Evolutionary conservation across 129 eudicot species (phyloP), one percentile per base, ranked within the genome.

Genomic region (carrot (Daucus carota)): DNA sequence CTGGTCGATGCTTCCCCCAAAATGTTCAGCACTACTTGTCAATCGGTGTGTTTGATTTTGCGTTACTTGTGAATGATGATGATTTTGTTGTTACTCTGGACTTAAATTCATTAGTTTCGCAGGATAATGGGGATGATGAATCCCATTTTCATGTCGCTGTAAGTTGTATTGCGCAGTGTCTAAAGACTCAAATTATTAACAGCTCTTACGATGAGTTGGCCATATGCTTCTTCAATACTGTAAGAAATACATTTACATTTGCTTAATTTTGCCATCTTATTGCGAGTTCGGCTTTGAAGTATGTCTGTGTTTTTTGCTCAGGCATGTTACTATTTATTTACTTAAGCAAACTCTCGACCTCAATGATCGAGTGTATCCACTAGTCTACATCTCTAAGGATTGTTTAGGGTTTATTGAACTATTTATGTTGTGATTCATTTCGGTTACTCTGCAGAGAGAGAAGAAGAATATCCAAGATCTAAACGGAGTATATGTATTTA

Each of bases 181-280:
- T 94, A 79, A 94, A 86, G 86, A 89, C 89, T 59, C 99, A 90
- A 79, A 94, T 91, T 71, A 94, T 94, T 74, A 94, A 91, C 76
- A 86, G 92, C 84, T 91, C 99, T 66, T 91, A 94, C 43, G 99
- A 94, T 70, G 97, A 94, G 85, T 82, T 91, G 77, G 89, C 97
- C 17, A 85, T 94, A 70, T 94, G 99, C 87, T 94, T 94, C 92
- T 94, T 94, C 81, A 91, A 94, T 79, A 91, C 99, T 44, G 99
- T 94, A 88, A 87, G 90, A 29, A 76, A 62, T 43, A 28, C 17
- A 70, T 33, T 77, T 54, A 32, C 60, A 36, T 33, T 1, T 36
- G 40, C 40, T 36, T n/a, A n/a, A n/a, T n/a, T n/a, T n/a, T n/a
- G n/a, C n/a, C n/a, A n/a, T n/a, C n/a, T n/a, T n/a, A n/a, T n/a